Conservation (phyloP, 1,284 basidiomycete species). For the Ceratobasidium sp. region DNA sequence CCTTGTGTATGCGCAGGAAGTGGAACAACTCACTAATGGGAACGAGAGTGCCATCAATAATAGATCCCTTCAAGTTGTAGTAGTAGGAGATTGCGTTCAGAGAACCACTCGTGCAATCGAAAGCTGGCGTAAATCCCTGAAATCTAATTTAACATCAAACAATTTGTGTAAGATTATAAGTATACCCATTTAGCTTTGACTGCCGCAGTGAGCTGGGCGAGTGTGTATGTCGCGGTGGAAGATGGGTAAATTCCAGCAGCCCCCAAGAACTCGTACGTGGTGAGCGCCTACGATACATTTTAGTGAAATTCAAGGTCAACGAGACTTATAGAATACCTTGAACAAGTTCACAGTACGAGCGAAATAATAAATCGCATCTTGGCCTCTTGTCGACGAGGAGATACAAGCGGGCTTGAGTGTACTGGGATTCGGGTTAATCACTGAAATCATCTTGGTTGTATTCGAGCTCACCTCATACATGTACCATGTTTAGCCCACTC, state of each 20-base stretch:
- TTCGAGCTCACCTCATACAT: conserved; percentile 62
- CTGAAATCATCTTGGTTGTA: conserved; percentile 19
- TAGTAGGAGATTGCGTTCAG: conserved; percentile 69
- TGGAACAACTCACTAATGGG: conserved; percentile 58
- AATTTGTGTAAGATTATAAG: conserved; percentile 41
- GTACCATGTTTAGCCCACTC: conserved; percentile 63
- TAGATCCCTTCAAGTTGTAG: conserved; percentile 66
- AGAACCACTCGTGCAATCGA: conserved; percentile 59
- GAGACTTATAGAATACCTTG: conserved; percentile 59
- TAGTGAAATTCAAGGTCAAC: background rate
- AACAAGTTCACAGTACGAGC: conserved; percentile 67
- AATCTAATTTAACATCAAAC: conserved; percentile 26
- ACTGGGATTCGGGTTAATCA: conserved; percentile 49
- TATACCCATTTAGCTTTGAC: conserved; percentile 61
- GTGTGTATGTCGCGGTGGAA: conserved; percentile 58
- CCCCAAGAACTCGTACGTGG: conserved; percentile 74
- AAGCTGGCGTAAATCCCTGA: conserved; percentile 62
- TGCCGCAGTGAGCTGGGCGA: conserved; percentile 63
- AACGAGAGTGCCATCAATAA: conserved; percentile 68
- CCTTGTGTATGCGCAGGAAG: background rate
- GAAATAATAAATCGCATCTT: conserved; percentile 60
- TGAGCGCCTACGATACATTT: conserved; percentile 56
- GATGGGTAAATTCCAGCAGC: conserved; percentile 75
- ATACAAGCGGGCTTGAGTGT: conserved; percentile 57
- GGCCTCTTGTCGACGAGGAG: conserved; percentile 28